Conservation (phyloP, 2,329 filamentous ascomycete genomes). For the Tolypocladium endophyticum region DNA sequence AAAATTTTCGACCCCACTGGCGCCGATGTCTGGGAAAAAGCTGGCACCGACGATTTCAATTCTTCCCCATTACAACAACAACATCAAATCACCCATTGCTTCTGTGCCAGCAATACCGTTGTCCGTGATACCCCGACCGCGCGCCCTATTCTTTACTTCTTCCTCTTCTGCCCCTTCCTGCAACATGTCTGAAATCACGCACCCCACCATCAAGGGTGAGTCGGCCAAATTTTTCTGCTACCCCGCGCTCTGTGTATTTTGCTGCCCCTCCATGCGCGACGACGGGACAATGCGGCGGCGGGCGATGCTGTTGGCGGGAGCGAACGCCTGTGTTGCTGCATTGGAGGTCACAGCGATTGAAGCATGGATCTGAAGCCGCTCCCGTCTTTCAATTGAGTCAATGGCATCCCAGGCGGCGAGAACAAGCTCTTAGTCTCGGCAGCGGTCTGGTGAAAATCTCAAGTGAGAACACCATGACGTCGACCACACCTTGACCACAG, state of each 20-base stretch:
- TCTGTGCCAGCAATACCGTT: background rate
- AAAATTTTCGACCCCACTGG: background rate
- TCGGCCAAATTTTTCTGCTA: conserved; percentile 6
- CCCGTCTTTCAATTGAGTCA: background rate
- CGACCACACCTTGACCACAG: background rate
- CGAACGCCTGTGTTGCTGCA: background rate
- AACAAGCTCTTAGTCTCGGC: background rate
- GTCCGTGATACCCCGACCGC: background rate
- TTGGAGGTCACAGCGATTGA: background rate
- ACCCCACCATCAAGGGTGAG: conserved; percentile 49
- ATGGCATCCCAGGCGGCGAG: background rate
- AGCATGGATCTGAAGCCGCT: no score
- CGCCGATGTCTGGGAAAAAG: background rate
- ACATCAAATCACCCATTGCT: background rate
- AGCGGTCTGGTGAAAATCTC: background rate
- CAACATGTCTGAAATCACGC: conserved; percentile 42
- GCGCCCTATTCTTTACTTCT: background rate
- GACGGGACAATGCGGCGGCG: background rate
- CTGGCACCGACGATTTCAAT: background rate
- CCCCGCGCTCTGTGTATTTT: conserved; percentile 1
- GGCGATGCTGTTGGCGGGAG: background rate
- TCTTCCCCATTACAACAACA: background rate
- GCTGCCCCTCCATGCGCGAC: conserved; percentile 7
- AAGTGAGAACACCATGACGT: background rate
- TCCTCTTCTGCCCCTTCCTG: background rate